A percentile compares a stretch with the other conserved stretches of the same genome.
These are phyloP conservation scores for Coffea canephora DNA, from an alignment of 257 asterid genomes.

Conservation along the genomic window DNA sequence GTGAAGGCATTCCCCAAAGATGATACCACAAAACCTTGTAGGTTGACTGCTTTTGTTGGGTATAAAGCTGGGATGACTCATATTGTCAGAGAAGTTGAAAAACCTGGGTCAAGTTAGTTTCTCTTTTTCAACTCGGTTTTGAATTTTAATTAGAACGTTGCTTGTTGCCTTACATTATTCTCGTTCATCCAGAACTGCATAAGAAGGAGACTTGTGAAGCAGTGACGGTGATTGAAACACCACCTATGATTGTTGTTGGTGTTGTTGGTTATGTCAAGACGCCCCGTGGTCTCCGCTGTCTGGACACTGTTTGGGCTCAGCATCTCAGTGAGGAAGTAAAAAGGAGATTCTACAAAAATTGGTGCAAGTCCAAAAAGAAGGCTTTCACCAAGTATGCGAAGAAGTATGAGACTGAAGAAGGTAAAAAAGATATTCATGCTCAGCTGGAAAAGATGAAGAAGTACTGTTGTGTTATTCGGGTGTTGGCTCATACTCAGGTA, in stretches of 20 bases:
- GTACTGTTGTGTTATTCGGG: constrained; percentile 64
- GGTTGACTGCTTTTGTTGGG: constrained; percentile 74
- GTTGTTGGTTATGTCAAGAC: constrained; percentile 84
- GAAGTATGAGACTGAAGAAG: constrained; percentile 66
- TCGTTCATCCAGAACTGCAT: constrained; percentile 58
- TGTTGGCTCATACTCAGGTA: constrained; percentile 89
- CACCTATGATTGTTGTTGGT: constrained; percentile 84
- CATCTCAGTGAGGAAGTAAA: constrained; percentile 76
- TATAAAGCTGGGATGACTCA: constrained; percentile 95
- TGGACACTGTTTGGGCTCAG: constrained; percentile 86
- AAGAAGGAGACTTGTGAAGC: constrained; percentile 96
- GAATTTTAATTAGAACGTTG: not conserved
- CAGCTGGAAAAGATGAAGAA: constrained; percentile 80
- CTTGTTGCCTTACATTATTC: too few species aligned
- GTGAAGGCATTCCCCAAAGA: constrained; percentile 88
- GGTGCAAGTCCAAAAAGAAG: constrained; percentile 84
- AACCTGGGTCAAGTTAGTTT: constrained; percentile 83
- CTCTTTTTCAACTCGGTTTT: not conserved
- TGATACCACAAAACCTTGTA: constrained; percentile 56
- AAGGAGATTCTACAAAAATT: constrained; percentile 87
- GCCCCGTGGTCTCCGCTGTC: constrained; percentile 81
- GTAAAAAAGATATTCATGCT: constrained; percentile 62
- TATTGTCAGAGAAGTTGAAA: constrained; percentile 80
- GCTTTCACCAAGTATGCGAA: constrained; percentile 74
- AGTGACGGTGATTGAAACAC: constrained; percentile 76